Evolutionary conservation across 2,329 filamentous ascomycete genomes (phyloP), one percentile per base, ranked within the genome.

Genomic region (Didymella segeticola): DNA sequence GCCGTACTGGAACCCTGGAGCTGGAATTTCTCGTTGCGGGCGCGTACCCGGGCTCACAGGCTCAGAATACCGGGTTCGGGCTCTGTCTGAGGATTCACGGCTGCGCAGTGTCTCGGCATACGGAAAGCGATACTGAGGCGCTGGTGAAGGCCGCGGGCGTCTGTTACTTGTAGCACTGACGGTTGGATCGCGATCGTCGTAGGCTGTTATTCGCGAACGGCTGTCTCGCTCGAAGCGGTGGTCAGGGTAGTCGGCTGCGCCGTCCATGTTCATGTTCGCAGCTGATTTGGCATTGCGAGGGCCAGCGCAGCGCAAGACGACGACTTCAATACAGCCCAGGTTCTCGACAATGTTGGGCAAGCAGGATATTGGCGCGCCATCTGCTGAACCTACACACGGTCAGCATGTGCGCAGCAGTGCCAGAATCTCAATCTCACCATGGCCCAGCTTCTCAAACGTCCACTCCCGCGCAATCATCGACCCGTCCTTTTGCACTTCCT

Each of bases 401-500:
- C 22, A 29, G 41, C 43, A 12, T 25, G 2, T 6, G 25, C 4
- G 11, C 12, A n/a, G 22, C 15, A n/a, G 17, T 8, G 7, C 14
- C 9, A 10, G 15, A 20, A 17, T 12, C 19, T 7, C 4, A 2
- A 3, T 43, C 72, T 58, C 63, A 83, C 81, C 75, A 51, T 77
- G 76, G 38, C 80, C 77, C 20, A 83, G 71, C 34, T 77, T 75
- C 36, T 79, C 77, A 59, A 85, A 85, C 4, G 74, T 76, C 83
- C 82, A 85, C 31, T 80, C 77, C 10, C 79, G 75, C 0, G 78
- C 81, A 51, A 83, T 69, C 67, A 82, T 83, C 5, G 62, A 70
- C 4, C 79, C 80, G 57, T 78, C 74, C 2, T 65, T 64, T n/a
- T 71, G 68, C 55, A 73, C 75, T 56, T 82, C 79, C 60, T 85